These are phyloP conservation scores for Jimgerdemannia lactiflua DNA, from an alignment of 192 early-diverging fungal species.

Conservation along the genomic window DNA sequence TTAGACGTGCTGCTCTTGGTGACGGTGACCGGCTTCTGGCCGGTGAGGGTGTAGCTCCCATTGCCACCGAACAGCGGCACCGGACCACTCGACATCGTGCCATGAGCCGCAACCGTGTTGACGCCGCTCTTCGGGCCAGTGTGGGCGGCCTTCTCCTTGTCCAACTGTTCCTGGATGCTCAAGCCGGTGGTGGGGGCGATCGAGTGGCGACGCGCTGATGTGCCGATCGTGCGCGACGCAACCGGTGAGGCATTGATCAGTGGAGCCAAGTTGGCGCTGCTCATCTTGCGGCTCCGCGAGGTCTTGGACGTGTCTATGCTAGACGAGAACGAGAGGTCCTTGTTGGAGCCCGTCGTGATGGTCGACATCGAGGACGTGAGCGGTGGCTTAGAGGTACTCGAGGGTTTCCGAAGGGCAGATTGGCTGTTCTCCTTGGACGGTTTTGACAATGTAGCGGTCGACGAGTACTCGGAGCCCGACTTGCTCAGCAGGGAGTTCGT, in stretches of 20 bases:
- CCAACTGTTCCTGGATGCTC: not conserved
- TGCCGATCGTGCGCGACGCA: not conserved
- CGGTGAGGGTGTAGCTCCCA: not conserved
- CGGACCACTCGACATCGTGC: not conserved
- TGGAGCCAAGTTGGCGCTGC: not conserved
- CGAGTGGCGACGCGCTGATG: not conserved
- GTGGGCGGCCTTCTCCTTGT: not conserved
- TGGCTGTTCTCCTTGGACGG: not conserved
- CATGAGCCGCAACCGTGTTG: not conserved
- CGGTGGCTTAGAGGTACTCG: not conserved
- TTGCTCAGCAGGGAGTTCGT: not conserved
- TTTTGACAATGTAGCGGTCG: not conserved
- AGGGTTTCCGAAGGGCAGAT: not conserved
- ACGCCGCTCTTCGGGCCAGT: not conserved
- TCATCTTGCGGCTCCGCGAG: not conserved
- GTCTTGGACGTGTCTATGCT: not conserved
- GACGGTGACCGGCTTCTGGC: not conserved
- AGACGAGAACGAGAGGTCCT: not conserved
- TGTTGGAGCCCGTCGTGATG: not conserved
- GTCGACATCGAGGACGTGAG: not conserved
- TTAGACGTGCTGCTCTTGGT: not conserved
- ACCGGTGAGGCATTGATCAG: not conserved
- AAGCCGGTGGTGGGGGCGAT: not conserved
- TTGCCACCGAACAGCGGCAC: not conserved
- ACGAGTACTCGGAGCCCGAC: not conserved